phyloP scores from a whole-genome alignment of 352 stramenopile genomes.

The Pythium monospermum region DNA sequence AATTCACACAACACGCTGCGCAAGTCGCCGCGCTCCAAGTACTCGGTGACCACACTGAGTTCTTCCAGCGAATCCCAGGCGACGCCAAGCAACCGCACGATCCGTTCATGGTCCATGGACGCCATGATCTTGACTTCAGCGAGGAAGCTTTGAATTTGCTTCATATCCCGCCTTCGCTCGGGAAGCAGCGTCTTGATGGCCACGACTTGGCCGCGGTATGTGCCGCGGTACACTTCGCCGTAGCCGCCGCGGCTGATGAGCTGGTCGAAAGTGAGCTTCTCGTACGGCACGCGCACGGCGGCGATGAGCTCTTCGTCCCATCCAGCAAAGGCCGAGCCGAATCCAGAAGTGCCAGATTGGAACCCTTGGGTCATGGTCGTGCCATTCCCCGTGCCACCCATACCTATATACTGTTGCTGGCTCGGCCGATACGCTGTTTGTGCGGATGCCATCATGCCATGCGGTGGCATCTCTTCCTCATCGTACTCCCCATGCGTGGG shows the following conservation, averaged over 20 bases:
- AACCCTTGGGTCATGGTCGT: too few relatives aligned
- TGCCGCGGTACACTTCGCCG: constrained; percentile 41
- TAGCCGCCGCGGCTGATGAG: constrained; percentile 47
- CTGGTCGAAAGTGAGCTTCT: constrained; percentile 34
- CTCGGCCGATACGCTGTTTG: too few relatives aligned
- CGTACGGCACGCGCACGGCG: constrained; percentile 34
- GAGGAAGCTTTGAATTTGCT: constrained; percentile 45
- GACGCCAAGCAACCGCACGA: constrained; percentile 63
- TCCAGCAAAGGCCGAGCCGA: too few relatives aligned
- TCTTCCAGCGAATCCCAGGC: constrained; percentile 39
- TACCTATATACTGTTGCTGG: too few relatives aligned
- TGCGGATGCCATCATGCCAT: too few relatives aligned
- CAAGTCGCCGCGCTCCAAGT: constrained; percentile 15
- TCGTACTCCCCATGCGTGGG: too few relatives aligned
- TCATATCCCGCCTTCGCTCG: constrained; percentile 42
- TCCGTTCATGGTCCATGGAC: constrained; percentile 49
- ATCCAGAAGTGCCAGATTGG: too few relatives aligned
- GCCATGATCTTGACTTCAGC: constrained; percentile 58
- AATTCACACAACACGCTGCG: constrained; percentile 8
- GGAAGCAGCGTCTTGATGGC: constrained; percentile 57
- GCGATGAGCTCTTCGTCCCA: constrained; percentile 15
- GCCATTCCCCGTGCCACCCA: too few relatives aligned
- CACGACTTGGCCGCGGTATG: constrained; percentile 41
- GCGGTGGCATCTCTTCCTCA: too few relatives aligned
- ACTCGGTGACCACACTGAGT: constrained; percentile 25